Evolutionary conservation across 148 eudicot species (phyloP).

Genomic region (Camellia sinensis): DNA sequence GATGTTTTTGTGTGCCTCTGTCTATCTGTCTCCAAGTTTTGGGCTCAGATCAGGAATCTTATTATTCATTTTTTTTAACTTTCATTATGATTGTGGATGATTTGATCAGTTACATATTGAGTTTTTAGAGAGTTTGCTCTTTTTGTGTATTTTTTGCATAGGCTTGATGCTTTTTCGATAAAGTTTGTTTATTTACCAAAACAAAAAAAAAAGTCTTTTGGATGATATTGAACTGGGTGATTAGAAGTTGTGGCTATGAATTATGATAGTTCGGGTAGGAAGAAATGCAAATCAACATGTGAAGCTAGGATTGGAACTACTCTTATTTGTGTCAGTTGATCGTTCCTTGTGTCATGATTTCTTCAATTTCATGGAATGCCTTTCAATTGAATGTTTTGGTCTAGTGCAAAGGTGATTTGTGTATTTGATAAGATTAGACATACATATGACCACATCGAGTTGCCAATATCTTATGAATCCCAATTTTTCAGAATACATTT

Average conservation of each 20-base stretch:
- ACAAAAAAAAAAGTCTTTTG: too few species aligned
- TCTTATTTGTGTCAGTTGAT: neutral
- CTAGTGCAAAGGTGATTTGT: neutral
- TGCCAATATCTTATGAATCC: neutral
- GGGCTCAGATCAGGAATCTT: neutral
- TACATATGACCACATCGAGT: neutral
- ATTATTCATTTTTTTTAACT: too few species aligned
- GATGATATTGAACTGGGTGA: neutral
- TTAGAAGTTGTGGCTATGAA: neutral
- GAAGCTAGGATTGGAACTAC: constrained; percentile 1
- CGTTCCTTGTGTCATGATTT: neutral
- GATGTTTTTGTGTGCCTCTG: neutral
- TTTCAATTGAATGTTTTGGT: neutral
- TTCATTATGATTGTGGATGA: too few species aligned
- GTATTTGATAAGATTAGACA: neutral
- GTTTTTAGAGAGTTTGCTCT: too few species aligned
- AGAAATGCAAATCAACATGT: neutral
- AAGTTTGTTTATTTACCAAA: too few species aligned
- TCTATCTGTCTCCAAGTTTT: neutral
- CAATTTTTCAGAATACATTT: neutral
- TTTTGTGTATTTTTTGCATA: too few species aligned
- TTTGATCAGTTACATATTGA: too few species aligned
- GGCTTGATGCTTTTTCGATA: too few species aligned
- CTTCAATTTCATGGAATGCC: neutral
- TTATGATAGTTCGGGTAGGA: neutral